Percentiles rank a stretch among this genome's conserved stretches.
Conservation (phyloP, 2,329 filamentous ascomycete genomes). For the Xylaria sp. region DNA sequence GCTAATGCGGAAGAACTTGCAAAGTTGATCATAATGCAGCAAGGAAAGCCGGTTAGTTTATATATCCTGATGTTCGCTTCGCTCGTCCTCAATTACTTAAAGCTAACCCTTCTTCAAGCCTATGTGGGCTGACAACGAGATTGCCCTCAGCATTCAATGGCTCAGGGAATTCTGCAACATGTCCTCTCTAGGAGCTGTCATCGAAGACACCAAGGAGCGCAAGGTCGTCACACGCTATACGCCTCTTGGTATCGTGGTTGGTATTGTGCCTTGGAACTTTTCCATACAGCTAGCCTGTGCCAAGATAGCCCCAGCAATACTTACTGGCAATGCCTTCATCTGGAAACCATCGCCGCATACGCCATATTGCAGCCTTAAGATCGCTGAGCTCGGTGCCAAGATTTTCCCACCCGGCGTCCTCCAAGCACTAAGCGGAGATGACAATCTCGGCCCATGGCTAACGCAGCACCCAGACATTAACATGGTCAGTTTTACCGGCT, state of each 20-base stretch:
- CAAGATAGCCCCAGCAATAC: conserved; percentile 67
- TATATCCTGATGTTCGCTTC: too few relatives aligned
- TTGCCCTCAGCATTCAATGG: too few relatives aligned
- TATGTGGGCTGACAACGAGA: too few relatives aligned
- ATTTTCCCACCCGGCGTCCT: conserved; percentile 72
- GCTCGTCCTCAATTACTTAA: too few relatives aligned
- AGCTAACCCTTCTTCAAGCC: too few relatives aligned
- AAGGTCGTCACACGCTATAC: conserved; percentile 50
- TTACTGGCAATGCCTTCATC: conserved; percentile 67
- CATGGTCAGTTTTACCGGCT: conserved; percentile 74
- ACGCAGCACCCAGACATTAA: conserved; percentile 68
- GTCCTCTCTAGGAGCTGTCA: too few relatives aligned
- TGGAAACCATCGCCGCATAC: conserved; percentile 69
- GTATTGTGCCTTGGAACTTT: conserved; percentile 68
- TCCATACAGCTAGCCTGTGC: conserved; percentile 61
- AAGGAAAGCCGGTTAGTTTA: too few relatives aligned
- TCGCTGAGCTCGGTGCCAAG: conserved; percentile 65
- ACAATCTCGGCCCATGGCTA: conserved; percentile 68
- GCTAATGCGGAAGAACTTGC: too few relatives aligned
- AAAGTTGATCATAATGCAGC: too few relatives aligned
- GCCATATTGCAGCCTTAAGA: conserved; percentile 59
- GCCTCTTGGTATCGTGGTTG: conserved; percentile 58
- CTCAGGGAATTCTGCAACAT: too few relatives aligned
- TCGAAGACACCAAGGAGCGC: too few relatives aligned
- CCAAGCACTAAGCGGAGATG: conserved; percentile 69